Conservation (phyloP, 495 filamentous ascomycete species). For the Talaromyces ruber region DNA sequence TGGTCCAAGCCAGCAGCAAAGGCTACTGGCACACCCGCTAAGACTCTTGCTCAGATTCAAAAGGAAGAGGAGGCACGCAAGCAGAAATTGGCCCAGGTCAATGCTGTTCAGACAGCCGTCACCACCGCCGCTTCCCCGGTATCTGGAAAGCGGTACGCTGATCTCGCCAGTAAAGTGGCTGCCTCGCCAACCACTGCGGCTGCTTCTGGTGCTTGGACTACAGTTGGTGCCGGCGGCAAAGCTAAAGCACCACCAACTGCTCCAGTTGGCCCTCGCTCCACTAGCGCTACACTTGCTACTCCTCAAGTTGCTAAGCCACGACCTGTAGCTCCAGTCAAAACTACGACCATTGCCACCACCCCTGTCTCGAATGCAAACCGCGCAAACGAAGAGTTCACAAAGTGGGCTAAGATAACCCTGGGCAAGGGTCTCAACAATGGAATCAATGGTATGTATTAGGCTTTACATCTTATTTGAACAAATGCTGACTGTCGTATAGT, state of each 20-base stretch:
- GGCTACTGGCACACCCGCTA: slow-evolving; percentile 48
- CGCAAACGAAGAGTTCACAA: slow-evolving; percentile 80
- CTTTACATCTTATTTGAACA: slow-evolving; percentile 3
- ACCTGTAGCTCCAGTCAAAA: slow-evolving; percentile 24
- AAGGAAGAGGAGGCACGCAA: slow-evolving; percentile 93
- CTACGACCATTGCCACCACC: slow-evolving; percentile 26
- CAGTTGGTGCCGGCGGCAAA: slow-evolving; percentile 91
- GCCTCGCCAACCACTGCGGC: slow-evolving; percentile 20
- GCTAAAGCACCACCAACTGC: slow-evolving; percentile 62
- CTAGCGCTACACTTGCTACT: slow-evolving; percentile 38
- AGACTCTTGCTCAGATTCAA: slow-evolving; percentile 92
- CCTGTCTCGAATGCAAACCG: slow-evolving; percentile 42
- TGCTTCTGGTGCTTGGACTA: slow-evolving; percentile 73
- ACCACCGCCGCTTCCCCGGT: slow-evolving; percentile 39
- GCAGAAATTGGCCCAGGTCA: slow-evolving; percentile 52
- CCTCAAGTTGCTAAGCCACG: slow-evolving; percentile 34
- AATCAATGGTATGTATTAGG: slow-evolving; percentile 44
- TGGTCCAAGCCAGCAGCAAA: slow-evolving; percentile 61
- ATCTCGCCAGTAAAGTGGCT: slow-evolving; percentile 74
- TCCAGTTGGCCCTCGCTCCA: slow-evolving; percentile 46
- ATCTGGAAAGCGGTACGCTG: slow-evolving; percentile 84
- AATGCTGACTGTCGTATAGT: slow-evolving; percentile 43
- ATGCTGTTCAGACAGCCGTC: slow-evolving; percentile 43
- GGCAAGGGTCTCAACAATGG: slow-evolving; percentile 49
- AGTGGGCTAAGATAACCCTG: slow-evolving; percentile 77